Percentiles rank a stretch among this genome's conserved stretches.
phyloP scores from a whole-genome alignment of 768 basidiomycete genomes.

The Pluteus cervinus region DNA sequence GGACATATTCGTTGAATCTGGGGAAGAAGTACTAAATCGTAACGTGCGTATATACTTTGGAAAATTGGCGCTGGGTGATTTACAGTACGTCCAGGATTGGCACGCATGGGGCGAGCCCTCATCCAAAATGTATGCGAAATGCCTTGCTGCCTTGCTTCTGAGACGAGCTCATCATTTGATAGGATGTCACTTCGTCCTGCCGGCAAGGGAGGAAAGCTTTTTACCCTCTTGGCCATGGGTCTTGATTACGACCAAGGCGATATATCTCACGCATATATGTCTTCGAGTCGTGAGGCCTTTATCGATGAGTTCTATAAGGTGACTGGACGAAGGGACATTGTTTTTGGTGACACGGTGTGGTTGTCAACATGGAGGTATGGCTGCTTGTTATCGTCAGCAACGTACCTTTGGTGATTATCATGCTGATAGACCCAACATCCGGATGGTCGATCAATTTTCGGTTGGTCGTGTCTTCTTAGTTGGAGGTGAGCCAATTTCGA shows the following conservation, averaged over 20 bases:
- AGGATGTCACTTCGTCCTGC: background rate
- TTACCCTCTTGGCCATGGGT: background rate
- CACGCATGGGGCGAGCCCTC: slow-evolving; percentile 14
- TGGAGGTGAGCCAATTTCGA: slow-evolving; percentile 30
- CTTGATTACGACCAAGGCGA: slow-evolving; percentile 4
- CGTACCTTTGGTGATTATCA: slow-evolving; percentile 1
- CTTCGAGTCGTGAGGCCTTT: slow-evolving; percentile 6
- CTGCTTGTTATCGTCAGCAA: background rate
- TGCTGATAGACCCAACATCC: slow-evolving; percentile 37
- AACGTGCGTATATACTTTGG: too few relatives aligned
- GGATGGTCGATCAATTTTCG: slow-evolving; percentile 39
- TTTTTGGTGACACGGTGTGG: slow-evolving; percentile 20
- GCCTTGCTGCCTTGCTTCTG: background rate
- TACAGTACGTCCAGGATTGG: slow-evolving; percentile 10
- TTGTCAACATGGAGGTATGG: slow-evolving; percentile 16
- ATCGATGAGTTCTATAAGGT: slow-evolving; percentile 8
- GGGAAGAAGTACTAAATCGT: slow-evolving; percentile 20
- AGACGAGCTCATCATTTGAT: slow-evolving; percentile 6
- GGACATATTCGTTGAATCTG: slow-evolving; percentile 32
- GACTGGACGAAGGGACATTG: slow-evolving; percentile 21
- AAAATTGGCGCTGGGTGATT: background rate
- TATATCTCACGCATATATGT: background rate
- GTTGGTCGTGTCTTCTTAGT: slow-evolving; percentile 39
- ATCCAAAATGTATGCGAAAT: slow-evolving; percentile 8
- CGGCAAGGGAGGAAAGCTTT: background rate